Evolutionary conservation across 2,329 filamentous ascomycete species (phyloP).

Genomic region (Zopfia rhizophila): DNA sequence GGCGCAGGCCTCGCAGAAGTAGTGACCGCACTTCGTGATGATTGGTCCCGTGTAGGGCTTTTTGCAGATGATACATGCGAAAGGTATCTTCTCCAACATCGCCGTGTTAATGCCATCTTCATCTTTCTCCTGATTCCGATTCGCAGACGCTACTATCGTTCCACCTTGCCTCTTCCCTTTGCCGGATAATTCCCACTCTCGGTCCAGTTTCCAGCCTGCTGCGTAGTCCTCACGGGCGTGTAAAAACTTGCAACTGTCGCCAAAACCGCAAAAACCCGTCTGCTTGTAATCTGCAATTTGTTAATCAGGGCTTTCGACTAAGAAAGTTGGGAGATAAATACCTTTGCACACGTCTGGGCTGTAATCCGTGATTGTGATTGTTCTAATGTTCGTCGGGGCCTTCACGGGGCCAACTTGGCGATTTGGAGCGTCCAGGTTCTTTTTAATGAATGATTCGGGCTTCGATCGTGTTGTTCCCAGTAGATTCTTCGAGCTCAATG

Average conservation of each 20-base stretch:
- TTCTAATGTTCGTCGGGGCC: slow-evolving; percentile 87
- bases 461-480: slow-evolving; percentile 66
- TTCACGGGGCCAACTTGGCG: slow-evolving; percentile 86
- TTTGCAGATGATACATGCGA: slow-evolving; percentile 88
- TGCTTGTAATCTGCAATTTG: slow-evolving; percentile 93
- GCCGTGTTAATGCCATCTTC: slow-evolving; percentile 72
- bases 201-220: slow-evolving; percentile 94
- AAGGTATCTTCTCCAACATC: slow-evolving; percentile 84
- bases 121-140: slow-evolving; percentile 57
- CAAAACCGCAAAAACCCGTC: slow-evolving; percentile 72
- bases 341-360: slow-evolving; percentile 94
- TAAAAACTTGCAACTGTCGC: slow-evolving; percentile 84
- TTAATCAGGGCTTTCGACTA: no score
- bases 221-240: slow-evolving; percentile 83
- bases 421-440: slow-evolving; percentile 77
- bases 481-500: slow-evolving; percentile 64
- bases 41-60: slow-evolving; percentile 81
- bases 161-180: slow-evolving; percentile 67
- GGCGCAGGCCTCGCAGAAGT: slow-evolving; percentile 93
- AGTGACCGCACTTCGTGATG: slow-evolving; percentile 91
- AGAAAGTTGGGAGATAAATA: no score
- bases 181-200: slow-evolving; percentile 88
- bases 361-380: slow-evolving; percentile 89
- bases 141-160: slow-evolving; percentile 67
- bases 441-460: slow-evolving; percentile 72